phyloP scores from a whole-genome alignment of 371 early-diverging fungal species.

The Smittium culicis region DNA sequence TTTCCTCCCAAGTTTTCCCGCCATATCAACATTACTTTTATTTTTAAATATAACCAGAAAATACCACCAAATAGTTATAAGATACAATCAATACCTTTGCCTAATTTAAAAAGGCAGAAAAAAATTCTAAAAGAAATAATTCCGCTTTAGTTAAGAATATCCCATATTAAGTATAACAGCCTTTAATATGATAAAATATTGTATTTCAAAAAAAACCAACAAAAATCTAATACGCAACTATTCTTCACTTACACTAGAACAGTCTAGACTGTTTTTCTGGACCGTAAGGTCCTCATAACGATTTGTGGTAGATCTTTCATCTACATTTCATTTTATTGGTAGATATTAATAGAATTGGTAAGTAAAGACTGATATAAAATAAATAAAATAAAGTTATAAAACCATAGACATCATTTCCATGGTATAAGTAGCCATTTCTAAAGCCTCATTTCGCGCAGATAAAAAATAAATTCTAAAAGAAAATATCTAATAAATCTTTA shows the following conservation, averaged over 20 bases:
- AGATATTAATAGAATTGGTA: background rate
- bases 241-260: background rate
- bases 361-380: background rate
- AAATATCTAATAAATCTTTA: background rate
- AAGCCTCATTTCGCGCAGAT: background rate
- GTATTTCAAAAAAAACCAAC: background rate
- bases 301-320: conserved; percentile 1
- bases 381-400: background rate
- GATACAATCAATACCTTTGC: no score
- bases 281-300: background rate
- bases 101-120: no score
- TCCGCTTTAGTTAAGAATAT: no score
- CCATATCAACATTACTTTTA: no score
- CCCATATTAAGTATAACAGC: no score
- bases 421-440: background rate
- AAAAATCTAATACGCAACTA: background rate
- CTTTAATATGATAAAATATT: no score
- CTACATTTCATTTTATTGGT: background rate
- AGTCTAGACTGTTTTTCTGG: conserved; percentile 1
- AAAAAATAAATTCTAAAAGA: background rate
- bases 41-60: no score
- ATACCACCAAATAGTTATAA: no score
- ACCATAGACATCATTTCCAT: background rate
- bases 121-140: no score
- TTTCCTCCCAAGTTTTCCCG: no score